Conservation (phyloP, 2,329 filamentous ascomycete species). For the Rutstroemia sp. region DNA sequence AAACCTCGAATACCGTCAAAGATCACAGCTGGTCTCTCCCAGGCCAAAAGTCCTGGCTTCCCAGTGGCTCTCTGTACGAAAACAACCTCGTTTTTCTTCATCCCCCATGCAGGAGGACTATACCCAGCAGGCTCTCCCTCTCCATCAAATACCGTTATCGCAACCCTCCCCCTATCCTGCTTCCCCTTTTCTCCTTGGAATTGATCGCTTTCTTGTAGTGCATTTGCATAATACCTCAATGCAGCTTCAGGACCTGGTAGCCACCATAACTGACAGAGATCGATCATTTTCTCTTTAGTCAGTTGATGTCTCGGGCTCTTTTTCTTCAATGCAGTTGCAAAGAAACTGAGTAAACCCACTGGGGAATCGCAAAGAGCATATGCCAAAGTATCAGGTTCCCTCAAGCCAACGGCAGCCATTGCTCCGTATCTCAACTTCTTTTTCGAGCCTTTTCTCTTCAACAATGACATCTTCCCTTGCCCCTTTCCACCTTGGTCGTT, state of each 20-base stretch:
- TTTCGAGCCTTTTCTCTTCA: not conserved
- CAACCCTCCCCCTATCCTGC: constrained; percentile 12
- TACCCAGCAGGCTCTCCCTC: constrained; percentile 15
- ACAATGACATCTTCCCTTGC: not conserved
- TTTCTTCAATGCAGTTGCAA: constrained; percentile 40
- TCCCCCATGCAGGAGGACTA: constrained; percentile 23
- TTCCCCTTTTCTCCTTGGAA: constrained; percentile 7
- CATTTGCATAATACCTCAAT: constrained; percentile 45
- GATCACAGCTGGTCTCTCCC: constrained; percentile 20
- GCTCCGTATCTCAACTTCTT: constrained; percentile 8
- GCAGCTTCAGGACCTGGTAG: constrained; percentile 56
- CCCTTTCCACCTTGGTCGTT: constrained; percentile 9
- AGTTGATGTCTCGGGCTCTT: constrained; percentile 36
- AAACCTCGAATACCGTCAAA: constrained; percentile 22
- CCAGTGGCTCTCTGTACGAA: constrained; percentile 21
- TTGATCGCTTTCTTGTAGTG: constrained; percentile 15
- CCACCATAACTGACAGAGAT: constrained; percentile 56
- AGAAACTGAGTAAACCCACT: constrained; percentile 47
- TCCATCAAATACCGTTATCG: constrained; percentile 20
- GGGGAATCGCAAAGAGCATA: constrained; percentile 58
- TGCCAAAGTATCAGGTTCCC: constrained; percentile 37
- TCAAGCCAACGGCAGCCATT: constrained; percentile 17
- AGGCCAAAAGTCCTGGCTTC: constrained; percentile 17
- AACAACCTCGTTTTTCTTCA: constrained; percentile 17
- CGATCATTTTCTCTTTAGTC: constrained; percentile 47